Conservation (phyloP, 2,329 filamentous ascomycete genomes). For the Juglanconis juglandina region DNA sequence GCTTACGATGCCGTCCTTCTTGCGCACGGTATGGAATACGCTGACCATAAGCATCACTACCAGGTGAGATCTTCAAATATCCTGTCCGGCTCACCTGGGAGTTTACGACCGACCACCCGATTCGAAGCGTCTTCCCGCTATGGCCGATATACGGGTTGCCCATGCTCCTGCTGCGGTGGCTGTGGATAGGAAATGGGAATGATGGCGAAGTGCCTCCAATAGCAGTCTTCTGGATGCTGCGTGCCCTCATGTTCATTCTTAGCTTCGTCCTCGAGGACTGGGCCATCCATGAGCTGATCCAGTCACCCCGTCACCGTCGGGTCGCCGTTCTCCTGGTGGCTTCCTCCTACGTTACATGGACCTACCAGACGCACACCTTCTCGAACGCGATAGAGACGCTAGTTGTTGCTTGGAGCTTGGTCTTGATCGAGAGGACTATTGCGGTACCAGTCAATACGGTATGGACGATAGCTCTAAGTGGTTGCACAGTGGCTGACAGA, state of each 20-base stretch:
- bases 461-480: slow-evolving; percentile 26
- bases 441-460: slow-evolving; percentile 61
- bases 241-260: slow-evolving; percentile 86
- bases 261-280: slow-evolving; percentile 98
- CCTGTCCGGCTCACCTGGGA: slow-evolving; percentile 92
- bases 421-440: slow-evolving; percentile 82
- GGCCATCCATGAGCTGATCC: slow-evolving; percentile 89
- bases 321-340: slow-evolving; percentile 80
- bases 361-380: slow-evolving; percentile 96
- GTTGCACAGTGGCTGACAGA: slow-evolving; percentile 23
- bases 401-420: slow-evolving; percentile 87
- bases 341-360: slow-evolving; percentile 98
- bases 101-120: slow-evolving; percentile 81
- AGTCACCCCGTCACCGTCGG: slow-evolving; percentile 67
- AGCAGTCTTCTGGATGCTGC: slow-evolving; percentile 83
- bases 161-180: slow-evolving; percentile 87
- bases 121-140: slow-evolving; percentile 93
- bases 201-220: slow-evolving; percentile 77
- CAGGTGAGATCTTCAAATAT: slow-evolving; percentile 90
- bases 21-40: neutral
- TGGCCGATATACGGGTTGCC: slow-evolving; percentile 94
- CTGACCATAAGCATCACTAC: slow-evolving; percentile 7
- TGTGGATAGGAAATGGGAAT: slow-evolving; percentile 80
- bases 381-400: slow-evolving; percentile 96
- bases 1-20: neutral